Conservation (phyloP, 441 rosid species). For the Geranium incanum region DNA sequence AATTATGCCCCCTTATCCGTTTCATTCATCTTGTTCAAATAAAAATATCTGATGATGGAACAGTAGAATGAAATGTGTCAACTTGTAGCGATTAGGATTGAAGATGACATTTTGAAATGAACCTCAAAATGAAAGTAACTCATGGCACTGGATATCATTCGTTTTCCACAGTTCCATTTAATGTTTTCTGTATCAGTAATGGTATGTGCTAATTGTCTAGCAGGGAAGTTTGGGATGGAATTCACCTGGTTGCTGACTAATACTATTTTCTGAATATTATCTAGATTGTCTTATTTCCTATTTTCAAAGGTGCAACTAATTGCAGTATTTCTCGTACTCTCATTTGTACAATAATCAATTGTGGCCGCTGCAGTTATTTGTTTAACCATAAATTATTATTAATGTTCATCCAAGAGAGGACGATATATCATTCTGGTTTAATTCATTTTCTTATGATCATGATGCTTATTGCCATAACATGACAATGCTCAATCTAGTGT, state of each 20-base stretch:
- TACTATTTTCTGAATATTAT: not conserved
- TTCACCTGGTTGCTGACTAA: not conserved
- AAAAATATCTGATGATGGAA: not conserved
- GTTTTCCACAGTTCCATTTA: not conserved
- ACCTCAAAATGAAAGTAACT: not conserved
- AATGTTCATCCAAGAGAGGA: slow-evolving; percentile 5
- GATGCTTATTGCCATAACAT: not conserved
- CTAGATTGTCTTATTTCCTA: not conserved
- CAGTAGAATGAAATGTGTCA: not conserved
- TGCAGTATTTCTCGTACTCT: not conserved
- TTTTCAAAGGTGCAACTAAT: not conserved
- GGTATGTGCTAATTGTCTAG: not conserved
- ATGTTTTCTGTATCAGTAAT: not conserved
- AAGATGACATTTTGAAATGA: not conserved
- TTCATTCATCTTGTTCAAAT: not conserved
- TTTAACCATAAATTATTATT: not conserved
- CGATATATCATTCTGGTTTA: slow-evolving; percentile 13
- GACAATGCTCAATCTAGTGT: slow-evolving; percentile 2
- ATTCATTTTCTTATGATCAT: slow-evolving; percentile 1
- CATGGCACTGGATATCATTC: not conserved
- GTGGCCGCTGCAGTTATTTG: not conserved
- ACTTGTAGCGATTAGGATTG: not conserved
- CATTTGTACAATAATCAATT: not conserved
- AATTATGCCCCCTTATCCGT: not conserved
- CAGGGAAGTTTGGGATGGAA: not conserved